A percentile compares a stretch with the other conserved stretches of the same genome.
phyloP scores from a whole-genome alignment of 2,329 filamentous ascomycete species.

The Venturia pyrina region DNA sequence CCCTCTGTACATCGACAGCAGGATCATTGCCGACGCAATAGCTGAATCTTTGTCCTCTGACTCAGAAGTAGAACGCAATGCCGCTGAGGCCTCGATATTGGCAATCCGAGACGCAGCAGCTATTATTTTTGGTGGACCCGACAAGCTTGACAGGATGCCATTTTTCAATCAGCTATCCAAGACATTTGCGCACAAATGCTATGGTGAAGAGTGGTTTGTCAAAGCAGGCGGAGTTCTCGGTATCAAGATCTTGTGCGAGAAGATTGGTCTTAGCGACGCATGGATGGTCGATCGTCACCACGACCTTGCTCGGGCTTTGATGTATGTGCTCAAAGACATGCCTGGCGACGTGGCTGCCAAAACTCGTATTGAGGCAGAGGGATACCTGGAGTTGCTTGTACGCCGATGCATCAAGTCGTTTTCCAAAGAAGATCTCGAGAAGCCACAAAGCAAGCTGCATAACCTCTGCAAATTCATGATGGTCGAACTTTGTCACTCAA shows the following conservation, averaged over 20 bases:
- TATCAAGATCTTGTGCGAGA: slow-evolving; percentile 77
- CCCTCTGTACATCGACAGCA: slow-evolving; percentile 74
- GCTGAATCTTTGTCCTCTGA: slow-evolving; percentile 87
- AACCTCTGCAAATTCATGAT: slow-evolving; percentile 78
- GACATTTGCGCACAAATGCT: slow-evolving; percentile 87
- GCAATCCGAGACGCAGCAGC: slow-evolving; percentile 67
- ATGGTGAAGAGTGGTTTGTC: slow-evolving; percentile 97
- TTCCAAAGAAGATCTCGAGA: slow-evolving; percentile 68
- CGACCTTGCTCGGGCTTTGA: slow-evolving; percentile 81
- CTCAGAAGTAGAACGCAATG: slow-evolving; percentile 65
- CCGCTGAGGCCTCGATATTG: slow-evolving; percentile 67
- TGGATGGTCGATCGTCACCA: slow-evolving; percentile 79
- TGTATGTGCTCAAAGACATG: slow-evolving; percentile 98
- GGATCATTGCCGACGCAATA: slow-evolving; percentile 78
- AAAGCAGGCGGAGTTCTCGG: slow-evolving; percentile 89
- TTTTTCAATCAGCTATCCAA: slow-evolving; percentile 79
- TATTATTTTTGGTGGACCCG: slow-evolving; percentile 67
- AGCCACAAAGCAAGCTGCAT: slow-evolving; percentile 55
- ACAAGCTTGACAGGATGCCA: slow-evolving; percentile 62
- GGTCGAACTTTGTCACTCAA: slow-evolving; percentile 87
- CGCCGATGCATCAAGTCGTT: slow-evolving; percentile 67
- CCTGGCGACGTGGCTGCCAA: slow-evolving; percentile 86
- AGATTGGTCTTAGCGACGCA: slow-evolving; percentile 69
- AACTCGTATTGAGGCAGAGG: slow-evolving; percentile 72
- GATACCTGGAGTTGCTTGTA: slow-evolving; percentile 71